Percentiles rank a stretch among this genome's conserved stretches.
Conservation (phyloP, 176 grass and related monocot species). For the Coix lacrymajobi region DNA sequence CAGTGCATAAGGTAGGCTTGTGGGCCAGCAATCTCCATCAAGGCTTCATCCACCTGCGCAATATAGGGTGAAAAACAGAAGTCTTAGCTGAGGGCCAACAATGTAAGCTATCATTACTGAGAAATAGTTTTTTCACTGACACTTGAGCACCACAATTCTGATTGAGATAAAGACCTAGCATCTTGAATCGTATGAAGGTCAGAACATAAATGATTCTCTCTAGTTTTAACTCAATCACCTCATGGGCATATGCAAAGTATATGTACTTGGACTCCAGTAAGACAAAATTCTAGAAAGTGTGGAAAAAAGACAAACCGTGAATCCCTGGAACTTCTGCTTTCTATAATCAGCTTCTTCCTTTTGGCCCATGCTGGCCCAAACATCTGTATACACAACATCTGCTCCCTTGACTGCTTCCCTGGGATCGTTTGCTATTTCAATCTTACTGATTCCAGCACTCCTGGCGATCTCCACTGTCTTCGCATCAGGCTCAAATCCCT, state of each 20-base stretch:
- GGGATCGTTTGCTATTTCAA: constrained; percentile 85
- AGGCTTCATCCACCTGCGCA: constrained; percentile 72
- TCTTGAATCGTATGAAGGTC: background rate
- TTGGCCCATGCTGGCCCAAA: constrained; percentile 99
- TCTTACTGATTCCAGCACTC: constrained; percentile 81
- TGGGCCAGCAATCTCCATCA: constrained; percentile 91
- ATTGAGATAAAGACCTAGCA: background rate
- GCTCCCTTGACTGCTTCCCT: constrained; percentile 94
- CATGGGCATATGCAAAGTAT: background rate
- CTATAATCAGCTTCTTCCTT: constrained; percentile 92
- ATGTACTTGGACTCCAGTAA: background rate
- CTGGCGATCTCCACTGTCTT: constrained; percentile 74
- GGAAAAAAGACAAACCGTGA: constrained; percentile 52
- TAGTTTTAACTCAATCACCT: background rate
- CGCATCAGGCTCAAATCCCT: constrained; percentile 92
- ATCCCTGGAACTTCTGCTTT: constrained; percentile 83
- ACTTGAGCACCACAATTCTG: background rate
- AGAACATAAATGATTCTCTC: background rate
- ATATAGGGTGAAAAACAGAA: background rate
- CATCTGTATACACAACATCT: constrained; percentile 96
- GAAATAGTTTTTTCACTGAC: background rate
- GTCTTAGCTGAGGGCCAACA: background rate
- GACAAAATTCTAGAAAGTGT: background rate
- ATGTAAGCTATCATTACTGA: background rate
- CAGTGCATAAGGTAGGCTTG: constrained; percentile 94